Evolutionary conservation across 208 protist genomes (phyloP), one percentile per base, ranked within the genome.

Genomic region (Leishmania guyanensis): DNA sequence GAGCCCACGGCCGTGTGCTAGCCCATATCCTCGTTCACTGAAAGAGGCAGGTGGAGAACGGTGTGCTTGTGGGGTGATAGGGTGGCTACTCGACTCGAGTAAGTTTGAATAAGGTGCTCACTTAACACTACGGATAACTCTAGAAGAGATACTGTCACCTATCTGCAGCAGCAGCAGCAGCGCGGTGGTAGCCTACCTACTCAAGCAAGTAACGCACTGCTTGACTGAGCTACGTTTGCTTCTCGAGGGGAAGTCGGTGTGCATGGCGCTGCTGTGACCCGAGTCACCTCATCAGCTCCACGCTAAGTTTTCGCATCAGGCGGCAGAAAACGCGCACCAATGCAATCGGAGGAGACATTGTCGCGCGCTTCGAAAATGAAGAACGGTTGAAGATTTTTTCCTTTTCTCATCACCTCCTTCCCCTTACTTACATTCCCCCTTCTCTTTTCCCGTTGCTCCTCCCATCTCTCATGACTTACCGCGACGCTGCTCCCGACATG

Each of bases 1-100:
- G 66, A 71, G 66, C 36, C 74, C 86, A 60, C 33, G 71, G 74
- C 36, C 12, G 20, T 46, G 16, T 29, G 65, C 48, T 43, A 58
- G 48, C 39, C 73, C 51, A 22, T 39, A 36, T 36, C 46, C 68
- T 73, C 36, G 5, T 60, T 56, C 36, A n/a, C 48, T 46, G 71
- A 53, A 53, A 10, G 69, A 53, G 69, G 6, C 39, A 17, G 22
- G 22, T 22, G 46, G 33, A 20, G 68, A 48, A n/a, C 17, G 16
- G 29, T 16, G 51, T 10, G 39, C 20, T 46, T 22, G 10, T 14
- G 36, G 39, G 20, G 29, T 16, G 16, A 48, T 71, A 8, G 33
- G 16, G 20, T n/a, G 39, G 39, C 12, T n/a, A 5, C 5, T 71
- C 48, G 66, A 20, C 16, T 46, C 39, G 66, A 48, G 14, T 48